Conservation (phyloP, 129 eudicot species). For the Deinandra increscens region DNA sequence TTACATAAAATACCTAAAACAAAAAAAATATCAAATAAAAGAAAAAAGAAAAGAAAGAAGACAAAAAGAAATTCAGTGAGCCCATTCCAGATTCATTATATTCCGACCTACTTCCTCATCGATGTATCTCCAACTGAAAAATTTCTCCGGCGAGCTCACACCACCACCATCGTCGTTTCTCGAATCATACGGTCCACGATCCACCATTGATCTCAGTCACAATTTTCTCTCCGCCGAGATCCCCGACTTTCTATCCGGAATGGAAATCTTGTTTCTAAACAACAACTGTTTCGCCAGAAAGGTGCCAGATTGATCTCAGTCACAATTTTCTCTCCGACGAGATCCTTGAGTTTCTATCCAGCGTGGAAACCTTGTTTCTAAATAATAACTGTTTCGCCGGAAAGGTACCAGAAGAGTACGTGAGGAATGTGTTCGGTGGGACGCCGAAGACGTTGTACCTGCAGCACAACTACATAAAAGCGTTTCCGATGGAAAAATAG, state of each 20-base stretch:
- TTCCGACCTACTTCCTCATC: slow-evolving; percentile 47
- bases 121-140: slow-evolving; percentile 71
- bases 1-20: too few relatives aligned
- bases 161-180: slow-evolving; percentile 5
- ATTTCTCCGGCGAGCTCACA: slow-evolving; percentile 46
- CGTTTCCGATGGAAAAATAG: slow-evolving; percentile 37
- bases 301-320: slow-evolving; percentile 71
- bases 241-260: slow-evolving; percentile 29
- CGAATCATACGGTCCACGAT: slow-evolving; percentile 36
- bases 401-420: slow-evolving; percentile 46
- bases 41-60: too few relatives aligned
- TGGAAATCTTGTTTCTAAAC: slow-evolving; percentile 52
- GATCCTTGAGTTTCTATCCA: slow-evolving; percentile 22
- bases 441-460: slow-evolving; percentile 48
- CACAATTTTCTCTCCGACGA: slow-evolving; percentile 59
- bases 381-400: slow-evolving; percentile 59
- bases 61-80: slow-evolving; percentile 61
- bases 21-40: too few relatives aligned
- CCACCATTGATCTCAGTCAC: slow-evolving; percentile 72
- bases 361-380: slow-evolving; percentile 51
- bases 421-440: slow-evolving; percentile 41
- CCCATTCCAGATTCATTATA: slow-evolving; percentile 52
- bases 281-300: slow-evolving; percentile 48
- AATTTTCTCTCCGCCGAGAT: slow-evolving; percentile 52
- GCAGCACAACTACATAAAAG: slow-evolving; percentile 61